Evolutionary conservation across 2,329 filamentous ascomycete genomes (phyloP).

Genomic region (Diatrype stigma): DNA sequence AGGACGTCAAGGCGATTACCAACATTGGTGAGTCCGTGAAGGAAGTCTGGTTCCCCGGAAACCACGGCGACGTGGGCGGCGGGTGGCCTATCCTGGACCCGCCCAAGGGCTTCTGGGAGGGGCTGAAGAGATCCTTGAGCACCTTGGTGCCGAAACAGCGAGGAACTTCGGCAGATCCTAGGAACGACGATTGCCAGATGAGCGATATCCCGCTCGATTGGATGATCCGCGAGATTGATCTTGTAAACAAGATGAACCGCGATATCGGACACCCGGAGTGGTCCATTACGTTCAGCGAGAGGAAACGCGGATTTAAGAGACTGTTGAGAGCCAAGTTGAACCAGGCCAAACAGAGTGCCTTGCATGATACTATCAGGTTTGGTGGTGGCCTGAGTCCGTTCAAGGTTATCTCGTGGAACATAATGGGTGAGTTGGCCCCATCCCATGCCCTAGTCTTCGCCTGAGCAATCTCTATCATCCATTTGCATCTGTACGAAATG

Average conservation of each 20-base stretch:
- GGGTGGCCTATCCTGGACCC: conserved; percentile 39
- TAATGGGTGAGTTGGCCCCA: conserved; percentile 36
- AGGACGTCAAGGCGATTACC: conserved; percentile 30
- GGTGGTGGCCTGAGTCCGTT: conserved; percentile 34
- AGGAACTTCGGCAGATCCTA: conserved; percentile 26
- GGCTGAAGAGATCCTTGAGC: conserved; percentile 32
- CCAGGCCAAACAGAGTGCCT: conserved; percentile 27
- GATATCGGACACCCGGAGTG: conserved; percentile 17
- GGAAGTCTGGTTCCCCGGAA: conserved; percentile 54
- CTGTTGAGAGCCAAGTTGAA: conserved; percentile 26
- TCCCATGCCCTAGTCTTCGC: background rate
- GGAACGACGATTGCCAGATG: conserved; percentile 35
- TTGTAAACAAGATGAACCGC: conserved; percentile 30
- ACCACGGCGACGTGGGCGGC: conserved; percentile 51
- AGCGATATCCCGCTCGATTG: conserved; percentile 48
- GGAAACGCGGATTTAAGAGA: conserved; percentile 28
- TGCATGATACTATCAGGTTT: conserved; percentile 37
- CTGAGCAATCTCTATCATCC: background rate
- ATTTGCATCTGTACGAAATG: background rate
- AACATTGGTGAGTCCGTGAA: conserved; percentile 36
- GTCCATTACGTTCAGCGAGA: conserved; percentile 32
- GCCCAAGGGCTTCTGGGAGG: conserved; percentile 28
- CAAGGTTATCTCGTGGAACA: conserved; percentile 37
- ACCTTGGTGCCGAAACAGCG: conserved; percentile 25
- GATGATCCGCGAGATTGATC: conserved; percentile 48